phyloP scores from a whole-genome alignment of 2,329 filamentous ascomycete genomes.

The Kalmusia sp. region DNA sequence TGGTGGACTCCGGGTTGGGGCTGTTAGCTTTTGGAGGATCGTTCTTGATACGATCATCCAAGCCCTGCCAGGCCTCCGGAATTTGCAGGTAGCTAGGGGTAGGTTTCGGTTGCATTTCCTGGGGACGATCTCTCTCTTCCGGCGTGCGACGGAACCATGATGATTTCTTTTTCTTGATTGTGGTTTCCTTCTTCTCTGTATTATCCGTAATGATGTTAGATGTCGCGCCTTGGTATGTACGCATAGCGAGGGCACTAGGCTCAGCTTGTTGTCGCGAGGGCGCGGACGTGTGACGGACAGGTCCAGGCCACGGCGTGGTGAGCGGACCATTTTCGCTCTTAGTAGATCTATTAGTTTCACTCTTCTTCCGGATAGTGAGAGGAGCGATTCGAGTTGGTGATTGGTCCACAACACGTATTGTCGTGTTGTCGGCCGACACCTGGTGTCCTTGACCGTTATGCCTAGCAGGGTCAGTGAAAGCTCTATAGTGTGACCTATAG shows the following conservation, averaged over 20 bases:
- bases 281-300: conserved; percentile 18
- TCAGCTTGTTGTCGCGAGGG: conserved; percentile 29
- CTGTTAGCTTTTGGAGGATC: conserved; percentile 9
- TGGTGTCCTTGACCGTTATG: conserved; percentile 29
- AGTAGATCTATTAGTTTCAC: conserved; percentile 40
- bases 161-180: conserved; percentile 53
- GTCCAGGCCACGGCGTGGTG: conserved; percentile 24
- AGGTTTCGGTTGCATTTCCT: conserved; percentile 37
- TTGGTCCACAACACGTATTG: conserved; percentile 64
- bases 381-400: conserved; percentile 60
- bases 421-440: conserved; percentile 46
- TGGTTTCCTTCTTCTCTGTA: conserved; percentile 31
- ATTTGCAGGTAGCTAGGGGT: conserved; percentile 36
- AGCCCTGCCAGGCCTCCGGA: conserved; percentile 43
- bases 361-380: conserved; percentile 62
- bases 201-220: conserved; percentile 10
- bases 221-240: conserved; percentile 12
- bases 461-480: conserved; percentile 52
- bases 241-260: conserved; percentile 26
- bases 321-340: conserved; percentile 19
- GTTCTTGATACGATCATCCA: conserved; percentile 44
- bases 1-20: conserved; percentile 13
- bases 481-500: conserved; percentile 43
- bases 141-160: conserved; percentile 53
- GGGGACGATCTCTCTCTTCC: conserved; percentile 42